Evolutionary conservation across 2,329 filamentous ascomycete genomes (phyloP).

Genomic region (Epichloe scottii): DNA sequence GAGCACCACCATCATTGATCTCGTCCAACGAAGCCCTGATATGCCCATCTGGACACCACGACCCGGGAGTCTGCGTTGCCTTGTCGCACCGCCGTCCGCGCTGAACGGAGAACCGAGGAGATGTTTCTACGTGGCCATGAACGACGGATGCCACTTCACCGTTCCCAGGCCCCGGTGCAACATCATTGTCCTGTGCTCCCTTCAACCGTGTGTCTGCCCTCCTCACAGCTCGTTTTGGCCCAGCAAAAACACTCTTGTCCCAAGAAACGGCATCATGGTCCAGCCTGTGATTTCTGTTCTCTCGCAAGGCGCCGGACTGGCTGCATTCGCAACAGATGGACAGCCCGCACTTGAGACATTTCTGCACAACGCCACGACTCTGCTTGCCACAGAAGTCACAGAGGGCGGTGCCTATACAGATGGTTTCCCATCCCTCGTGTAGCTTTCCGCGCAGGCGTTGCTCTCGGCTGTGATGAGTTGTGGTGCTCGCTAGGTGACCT

Average conservation of each 20-base stretch:
- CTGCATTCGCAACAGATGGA: slow-evolving; percentile 14
- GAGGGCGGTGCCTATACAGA: slow-evolving; percentile 14
- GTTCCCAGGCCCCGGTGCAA: too few species aligned
- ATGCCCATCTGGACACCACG: neutral
- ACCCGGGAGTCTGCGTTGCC: slow-evolving; percentile 1
- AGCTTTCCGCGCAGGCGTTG: slow-evolving; percentile 4
- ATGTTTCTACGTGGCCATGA: neutral
- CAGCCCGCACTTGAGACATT: slow-evolving; percentile 13
- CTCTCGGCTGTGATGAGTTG: neutral
- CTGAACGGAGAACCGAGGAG: too few species aligned
- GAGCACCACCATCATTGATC: neutral
- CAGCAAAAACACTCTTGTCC: slow-evolving; percentile 1
- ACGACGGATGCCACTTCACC: neutral
- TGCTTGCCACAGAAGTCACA: slow-evolving; percentile 15
- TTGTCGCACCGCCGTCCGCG: neutral
- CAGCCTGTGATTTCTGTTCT: slow-evolving; percentile 11
- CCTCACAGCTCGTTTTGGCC: neutral
- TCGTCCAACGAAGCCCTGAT: neutral
- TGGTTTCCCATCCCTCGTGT: slow-evolving; percentile 12
- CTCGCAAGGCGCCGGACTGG: slow-evolving; percentile 5
- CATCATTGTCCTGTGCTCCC: neutral
- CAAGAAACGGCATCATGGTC: slow-evolving; percentile 10
- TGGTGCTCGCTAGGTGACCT: neutral
- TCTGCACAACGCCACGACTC: slow-evolving; percentile 13
- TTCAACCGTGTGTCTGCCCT: neutral